Base-by-base conservation (phyloP, 2,329 filamentous ascomycete genomes). In the Xylariaceae sp. region DNA sequence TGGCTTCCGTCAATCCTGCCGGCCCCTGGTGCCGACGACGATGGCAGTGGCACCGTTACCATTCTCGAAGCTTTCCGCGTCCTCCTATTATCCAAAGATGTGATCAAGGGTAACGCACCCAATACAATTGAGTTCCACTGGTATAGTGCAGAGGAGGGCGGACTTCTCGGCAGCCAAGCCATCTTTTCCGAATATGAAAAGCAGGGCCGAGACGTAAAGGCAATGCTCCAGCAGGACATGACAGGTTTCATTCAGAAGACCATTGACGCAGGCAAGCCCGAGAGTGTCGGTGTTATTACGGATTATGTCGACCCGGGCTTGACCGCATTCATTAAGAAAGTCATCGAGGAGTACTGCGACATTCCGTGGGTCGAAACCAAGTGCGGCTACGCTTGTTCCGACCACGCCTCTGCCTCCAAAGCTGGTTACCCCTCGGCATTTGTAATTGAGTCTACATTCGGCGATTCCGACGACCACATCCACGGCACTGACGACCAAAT, bases 141-240 rank as follows among this genome's bases (percentile, higher is more conserved):
- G 87, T 91, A 91, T 72, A 85, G 83, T n/a, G 88, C 87, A 0
- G 88, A 91, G 67, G 88, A 91, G 67, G 87, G 85, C 13, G 88
- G 88, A 9, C 78, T 92, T 45, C 66, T 76, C 6, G 74, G 74
- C 21, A 93, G 88, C 65, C 92, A 96, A 72, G 92, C 89, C 49
- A 89, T 97, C 71, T 97, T 97, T 78, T 81, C 83, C 44, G 76
- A 83, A 6, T 97, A 97, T 68, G 86, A 89, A 73, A 84, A 86
- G 70, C 74, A 82, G 18, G 81, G 82, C 26, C 83, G 87, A 21
- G 85, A 93, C 61, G 81, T 97, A 72, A 95, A 93, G 76, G 93
- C 93, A 27, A 97, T 97, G 94, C 83, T 97, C 49, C 93, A 97
- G 77, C 93, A 97, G 74, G 93, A 97, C 73, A 97, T 97, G 93